Percentiles rank a stretch among this genome's conserved stretches.
Conservation (phyloP, 164 flowering plant species). For the Macadamia tetraphylla region DNA sequence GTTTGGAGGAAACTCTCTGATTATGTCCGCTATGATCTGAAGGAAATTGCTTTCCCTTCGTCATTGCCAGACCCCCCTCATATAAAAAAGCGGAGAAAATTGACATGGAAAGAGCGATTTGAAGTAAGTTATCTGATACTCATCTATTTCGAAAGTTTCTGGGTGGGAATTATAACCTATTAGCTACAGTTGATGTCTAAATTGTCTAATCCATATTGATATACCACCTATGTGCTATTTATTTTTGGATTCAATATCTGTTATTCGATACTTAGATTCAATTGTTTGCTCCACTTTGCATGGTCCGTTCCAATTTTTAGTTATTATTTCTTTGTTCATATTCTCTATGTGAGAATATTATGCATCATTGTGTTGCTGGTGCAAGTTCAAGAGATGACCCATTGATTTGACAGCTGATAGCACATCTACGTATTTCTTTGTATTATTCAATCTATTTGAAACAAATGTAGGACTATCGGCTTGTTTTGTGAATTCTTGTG, state of each 20-base stretch:
- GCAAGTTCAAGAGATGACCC: no score
- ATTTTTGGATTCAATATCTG: background rate
- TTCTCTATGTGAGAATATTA: no score
- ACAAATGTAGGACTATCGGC: background rate
- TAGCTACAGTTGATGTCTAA: background rate
- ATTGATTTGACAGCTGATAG: no score
- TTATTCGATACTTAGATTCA: no score
- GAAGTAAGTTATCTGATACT: slow-evolving; percentile 30
- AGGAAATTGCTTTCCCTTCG: slow-evolving; percentile 89
- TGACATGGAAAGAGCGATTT: slow-evolving; percentile 63
- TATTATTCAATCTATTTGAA: no score
- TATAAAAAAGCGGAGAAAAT: slow-evolving; percentile 46
- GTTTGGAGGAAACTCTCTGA: slow-evolving; percentile 56
- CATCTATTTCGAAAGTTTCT: background rate
- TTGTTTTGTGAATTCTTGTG: background rate
- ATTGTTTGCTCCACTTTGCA: no score
- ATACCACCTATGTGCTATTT: no score
- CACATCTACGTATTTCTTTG: no score
- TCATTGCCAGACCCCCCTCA: slow-evolving; percentile 84
- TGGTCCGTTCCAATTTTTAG: no score
- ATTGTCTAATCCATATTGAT: background rate
- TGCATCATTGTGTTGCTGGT: no score
- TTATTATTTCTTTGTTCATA: no score
- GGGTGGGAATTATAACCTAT: background rate
- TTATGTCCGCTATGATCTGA: slow-evolving; percentile 80